These are phyloP conservation scores for Theobroma grandiflorum DNA, from an alignment of 441 rosid genomes.

Conservation along the genomic window DNA sequence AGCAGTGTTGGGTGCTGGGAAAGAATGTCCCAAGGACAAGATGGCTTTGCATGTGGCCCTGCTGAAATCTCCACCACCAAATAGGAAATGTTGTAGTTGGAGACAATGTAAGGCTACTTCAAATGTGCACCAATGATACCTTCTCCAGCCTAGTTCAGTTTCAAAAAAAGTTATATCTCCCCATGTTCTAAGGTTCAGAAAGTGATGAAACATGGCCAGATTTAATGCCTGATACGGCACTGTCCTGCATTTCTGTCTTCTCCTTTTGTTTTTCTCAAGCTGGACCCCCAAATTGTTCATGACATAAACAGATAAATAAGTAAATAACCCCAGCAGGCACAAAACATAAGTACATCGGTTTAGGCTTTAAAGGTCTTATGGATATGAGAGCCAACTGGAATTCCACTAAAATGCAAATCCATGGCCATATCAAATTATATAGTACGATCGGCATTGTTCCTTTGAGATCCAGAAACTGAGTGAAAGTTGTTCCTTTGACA, in stretches of 20 bases:
- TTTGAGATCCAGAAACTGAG: background rate
- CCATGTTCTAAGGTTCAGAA: slow-evolving; percentile 48
- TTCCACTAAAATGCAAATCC: background rate
- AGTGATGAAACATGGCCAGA: slow-evolving; percentile 30
- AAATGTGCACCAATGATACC: slow-evolving; percentile 37
- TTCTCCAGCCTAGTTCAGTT: slow-evolving; percentile 22
- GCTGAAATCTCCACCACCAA: slow-evolving; percentile 38
- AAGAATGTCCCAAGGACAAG: slow-evolving; percentile 21
- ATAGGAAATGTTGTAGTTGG: background rate
- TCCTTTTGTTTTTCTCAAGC: slow-evolving; percentile 34
- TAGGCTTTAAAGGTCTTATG: too few species aligned
- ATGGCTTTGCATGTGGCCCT: slow-evolving; percentile 43
- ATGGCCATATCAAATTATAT: background rate
- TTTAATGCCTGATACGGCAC: slow-evolving; percentile 34
- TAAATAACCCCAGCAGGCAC: slow-evolving; percentile 19
- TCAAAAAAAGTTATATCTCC: slow-evolving; percentile 27
- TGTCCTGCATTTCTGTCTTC: slow-evolving; percentile 40
- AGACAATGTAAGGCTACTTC: slow-evolving; percentile 23
- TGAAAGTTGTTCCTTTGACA: background rate
- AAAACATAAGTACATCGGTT: background rate
- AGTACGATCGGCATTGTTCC: background rate
- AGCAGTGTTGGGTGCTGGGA: slow-evolving; percentile 14
- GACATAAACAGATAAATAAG: background rate
- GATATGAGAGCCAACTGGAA: background rate
- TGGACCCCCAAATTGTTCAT: slow-evolving; percentile 3